Evolutionary conservation across 805 yeast genomes (phyloP), one percentile per base, ranked within the genome.

Genomic region (Candida fluviatilis): DNA sequence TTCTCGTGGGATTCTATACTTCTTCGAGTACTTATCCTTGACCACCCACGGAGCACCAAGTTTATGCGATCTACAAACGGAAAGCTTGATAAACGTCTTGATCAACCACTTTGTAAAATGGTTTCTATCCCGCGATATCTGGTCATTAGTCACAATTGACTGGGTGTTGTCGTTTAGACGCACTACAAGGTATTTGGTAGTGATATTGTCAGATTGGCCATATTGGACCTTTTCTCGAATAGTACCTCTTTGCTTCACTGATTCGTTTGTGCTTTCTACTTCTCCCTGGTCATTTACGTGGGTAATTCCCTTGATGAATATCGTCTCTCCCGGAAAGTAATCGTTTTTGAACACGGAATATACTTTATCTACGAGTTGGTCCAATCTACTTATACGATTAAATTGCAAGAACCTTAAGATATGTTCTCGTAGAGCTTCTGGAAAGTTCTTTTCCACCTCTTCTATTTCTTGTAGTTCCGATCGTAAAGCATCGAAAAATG

Each of bases 11-110:
- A 87, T 84, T 47, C 85, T 64, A 56, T 81, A 87, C 49, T 73
- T 73, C 39, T 69, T 70, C 0, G 93, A 93, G 57, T 77, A 87
- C 47, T 82, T 80, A 18, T 77, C 79, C 54, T 82, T 84, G 12
- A 93, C 93, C 15, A 91, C 80, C 98, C 98, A 93, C 2, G 98
- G 98, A 2, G 97, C 91, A 3, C 98, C 97, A 31, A 82, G 70
- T 70, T 84, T 86, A 38, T 82, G 74, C 1, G 90, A 85, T 39
- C 95, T 77, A 5, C 84, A 71, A 55, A 87, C 73, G 32, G 87
- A 75, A 56, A 85, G 73, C 60, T 90, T 85, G 55, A 90, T 73
- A 56, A 93, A 82, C n/a, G 96, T 82, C 57, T 90, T 84, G 26
- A 93, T 84, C 38, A 84, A 74, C 78, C 90, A 83, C 59, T 91